Percentiles rank a stretch among this genome's conserved stretches.
phyloP scores from a whole-genome alignment of 768 basidiomycete species.

The Terana coerulea region DNA sequence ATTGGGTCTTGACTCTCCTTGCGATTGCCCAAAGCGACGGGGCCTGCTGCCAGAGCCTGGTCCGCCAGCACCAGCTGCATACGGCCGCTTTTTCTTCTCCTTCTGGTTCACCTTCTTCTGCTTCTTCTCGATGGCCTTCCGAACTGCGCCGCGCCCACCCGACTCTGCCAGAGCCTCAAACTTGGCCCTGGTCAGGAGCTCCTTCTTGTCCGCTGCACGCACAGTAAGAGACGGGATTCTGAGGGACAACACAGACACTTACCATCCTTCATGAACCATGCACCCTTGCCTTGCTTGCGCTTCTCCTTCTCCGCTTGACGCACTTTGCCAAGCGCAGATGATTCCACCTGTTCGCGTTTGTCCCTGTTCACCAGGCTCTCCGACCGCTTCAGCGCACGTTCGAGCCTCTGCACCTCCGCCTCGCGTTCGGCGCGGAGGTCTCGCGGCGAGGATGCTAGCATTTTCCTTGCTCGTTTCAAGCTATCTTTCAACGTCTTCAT shows the following conservation, averaged over 20 bases:
- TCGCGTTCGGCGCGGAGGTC: constrained; percentile 58
- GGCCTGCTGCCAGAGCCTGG: constrained; percentile 10
- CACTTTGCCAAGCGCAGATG: constrained; percentile 50
- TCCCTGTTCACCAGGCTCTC: constrained; percentile 78
- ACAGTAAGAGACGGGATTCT: not conserved
- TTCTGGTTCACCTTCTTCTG: constrained; percentile 83
- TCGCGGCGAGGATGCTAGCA: constrained; percentile 55
- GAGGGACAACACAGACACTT: constrained; percentile 23
- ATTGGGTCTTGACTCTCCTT: constrained; percentile 8
- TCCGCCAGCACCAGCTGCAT: constrained; percentile 28
- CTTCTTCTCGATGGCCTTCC: constrained; percentile 86
- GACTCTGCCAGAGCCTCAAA: constrained; percentile 74
- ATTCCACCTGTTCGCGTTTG: constrained; percentile 64
- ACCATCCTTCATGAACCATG: constrained; percentile 87
- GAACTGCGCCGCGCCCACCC: constrained; percentile 79
- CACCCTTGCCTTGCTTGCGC: constrained; percentile 70
- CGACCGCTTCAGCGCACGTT: constrained; percentile 67
- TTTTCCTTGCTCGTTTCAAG: constrained; percentile 64
- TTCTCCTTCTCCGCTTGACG: constrained; percentile 59
- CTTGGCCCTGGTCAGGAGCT: constrained; percentile 66
- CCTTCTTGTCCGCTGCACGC: constrained; percentile 69
- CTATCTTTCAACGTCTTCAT: constrained; percentile 60
- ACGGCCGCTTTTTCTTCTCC: constrained; percentile 84
- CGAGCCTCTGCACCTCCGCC: constrained; percentile 65
- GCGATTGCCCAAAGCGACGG: too few relatives aligned